Conservation (phyloP, 2,329 filamentous ascomycete genomes). For the Trichoderma semiorbis region DNA sequence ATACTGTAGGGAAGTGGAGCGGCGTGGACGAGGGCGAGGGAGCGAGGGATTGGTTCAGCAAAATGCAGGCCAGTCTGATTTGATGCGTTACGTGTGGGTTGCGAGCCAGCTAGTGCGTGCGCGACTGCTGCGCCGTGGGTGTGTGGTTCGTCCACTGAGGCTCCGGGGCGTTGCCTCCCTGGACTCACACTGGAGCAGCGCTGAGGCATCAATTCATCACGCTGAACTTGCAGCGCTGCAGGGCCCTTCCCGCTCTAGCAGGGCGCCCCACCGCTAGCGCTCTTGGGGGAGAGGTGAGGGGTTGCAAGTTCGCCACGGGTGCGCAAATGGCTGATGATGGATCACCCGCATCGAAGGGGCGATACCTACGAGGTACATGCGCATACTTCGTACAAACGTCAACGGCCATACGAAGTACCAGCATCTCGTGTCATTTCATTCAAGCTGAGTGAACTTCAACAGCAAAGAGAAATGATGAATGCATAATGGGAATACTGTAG, state of each 20-base stretch:
- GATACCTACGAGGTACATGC: slow-evolving; percentile 6
- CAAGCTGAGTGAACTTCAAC: too few relatives aligned
- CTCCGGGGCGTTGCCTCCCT: background rate
- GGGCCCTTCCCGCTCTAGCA: slow-evolving; percentile 6
- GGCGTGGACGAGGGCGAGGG: background rate
- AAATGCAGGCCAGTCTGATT: background rate
- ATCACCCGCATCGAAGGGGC: background rate
- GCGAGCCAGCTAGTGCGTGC: background rate
- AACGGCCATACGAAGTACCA: background rate
- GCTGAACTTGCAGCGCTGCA: background rate
- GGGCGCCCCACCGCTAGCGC: background rate
- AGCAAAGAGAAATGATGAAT: too few relatives aligned
- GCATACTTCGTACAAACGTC: background rate
- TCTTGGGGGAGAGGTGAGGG: slow-evolving; percentile 6
- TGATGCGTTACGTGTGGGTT: background rate
- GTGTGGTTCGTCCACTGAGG: background rate
- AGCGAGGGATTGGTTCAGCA: background rate
- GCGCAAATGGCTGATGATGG: background rate
- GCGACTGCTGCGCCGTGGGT: background rate
- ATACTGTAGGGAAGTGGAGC: slow-evolving; percentile 8
- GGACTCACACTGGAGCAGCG: background rate
- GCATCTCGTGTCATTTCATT: too few relatives aligned
- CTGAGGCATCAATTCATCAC: background rate
- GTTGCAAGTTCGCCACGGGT: slow-evolving; percentile 1
- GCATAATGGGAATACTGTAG: too few relatives aligned